phyloP scores from a whole-genome alignment of 1,139 yeast species.

The Candida tropicalis region DNA sequence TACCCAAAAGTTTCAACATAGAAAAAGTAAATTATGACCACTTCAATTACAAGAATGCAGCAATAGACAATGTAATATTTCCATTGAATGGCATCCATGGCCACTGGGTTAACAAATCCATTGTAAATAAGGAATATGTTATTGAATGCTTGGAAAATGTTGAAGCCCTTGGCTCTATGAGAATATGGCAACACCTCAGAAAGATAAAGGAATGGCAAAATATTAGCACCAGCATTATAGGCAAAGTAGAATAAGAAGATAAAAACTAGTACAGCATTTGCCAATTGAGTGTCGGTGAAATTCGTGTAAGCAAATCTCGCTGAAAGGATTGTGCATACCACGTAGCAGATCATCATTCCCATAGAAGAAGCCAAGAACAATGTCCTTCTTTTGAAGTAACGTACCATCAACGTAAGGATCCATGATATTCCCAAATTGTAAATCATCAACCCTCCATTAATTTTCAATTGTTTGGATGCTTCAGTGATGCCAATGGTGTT shows the following conservation, averaged over 20 bases:
- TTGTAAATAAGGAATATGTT: constrained; percentile 26
- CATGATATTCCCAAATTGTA: constrained; percentile 42
- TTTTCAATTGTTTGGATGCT: constrained; percentile 43
- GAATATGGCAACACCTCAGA: constrained; percentile 48
- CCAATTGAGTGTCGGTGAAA: constrained; percentile 32
- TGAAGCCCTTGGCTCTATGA: constrained; percentile 48
- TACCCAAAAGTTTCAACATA: constrained; percentile 55
- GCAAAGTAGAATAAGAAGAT: constrained; percentile 43
- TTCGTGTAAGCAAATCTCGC: constrained; percentile 41
- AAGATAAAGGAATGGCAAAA: constrained; percentile 39
- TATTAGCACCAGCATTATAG: constrained; percentile 37
- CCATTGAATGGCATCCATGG: constrained; percentile 61
- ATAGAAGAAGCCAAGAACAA: constrained; percentile 40
- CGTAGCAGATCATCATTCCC: constrained; percentile 40
- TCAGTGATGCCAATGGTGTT: constrained; percentile 52
- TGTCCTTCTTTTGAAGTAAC: constrained; percentile 44
- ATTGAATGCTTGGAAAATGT: constrained; percentile 31
- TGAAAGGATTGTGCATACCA: constrained; percentile 42
- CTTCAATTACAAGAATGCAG: constrained; percentile 40
- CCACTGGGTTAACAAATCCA: constrained; percentile 59
- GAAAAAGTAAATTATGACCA: constrained; percentile 40
- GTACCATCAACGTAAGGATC: constrained; percentile 31
- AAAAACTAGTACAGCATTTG: constrained; percentile 48
- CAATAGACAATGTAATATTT: constrained; percentile 60
- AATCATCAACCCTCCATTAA: constrained; percentile 49